Evolutionary conservation across 1,139 yeast genomes (phyloP).

Genomic region (Diutina mesorugosa): DNA sequence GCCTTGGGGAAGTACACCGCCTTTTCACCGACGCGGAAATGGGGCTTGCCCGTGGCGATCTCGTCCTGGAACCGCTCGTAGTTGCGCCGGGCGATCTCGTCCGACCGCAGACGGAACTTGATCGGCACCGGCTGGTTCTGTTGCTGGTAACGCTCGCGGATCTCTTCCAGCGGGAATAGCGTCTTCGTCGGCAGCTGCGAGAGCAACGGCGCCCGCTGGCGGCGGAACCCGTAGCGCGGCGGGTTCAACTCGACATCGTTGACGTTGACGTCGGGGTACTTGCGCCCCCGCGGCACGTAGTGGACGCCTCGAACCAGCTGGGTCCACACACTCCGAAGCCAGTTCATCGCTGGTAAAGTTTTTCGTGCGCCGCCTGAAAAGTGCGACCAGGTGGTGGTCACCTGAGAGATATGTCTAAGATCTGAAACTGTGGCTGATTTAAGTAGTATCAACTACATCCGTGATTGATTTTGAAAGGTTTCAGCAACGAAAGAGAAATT

Average conservation of each 20-base stretch:
- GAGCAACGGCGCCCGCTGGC: constrained; percentile 24
- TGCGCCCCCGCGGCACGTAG: constrained; percentile 17
- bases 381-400: not conserved
- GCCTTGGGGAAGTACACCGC: constrained; percentile 76
- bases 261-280: constrained; percentile 29
- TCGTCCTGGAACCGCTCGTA: constrained; percentile 36
- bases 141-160: constrained; percentile 20
- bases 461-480: too few relatives aligned
- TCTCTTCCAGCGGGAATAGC: constrained; percentile 27
- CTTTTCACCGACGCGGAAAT: constrained; percentile 67
- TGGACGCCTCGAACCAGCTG: constrained; percentile 14
- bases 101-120: constrained; percentile 22
- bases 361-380: not conserved
- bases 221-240: constrained; percentile 27
- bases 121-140: constrained; percentile 33
- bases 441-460: too few relatives aligned
- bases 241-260: constrained; percentile 26
- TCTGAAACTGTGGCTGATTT: too few relatives aligned
- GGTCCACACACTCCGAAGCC: not conserved
- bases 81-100: constrained; percentile 25
- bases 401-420: not conserved
- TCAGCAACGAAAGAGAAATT: too few relatives aligned
- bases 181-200: constrained; percentile 29
- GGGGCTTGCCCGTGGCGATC: constrained; percentile 56
- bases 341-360: not conserved